phyloP scores from a whole-genome alignment of 2,329 filamentous ascomycete species.

The Fusarium sp. region DNA sequence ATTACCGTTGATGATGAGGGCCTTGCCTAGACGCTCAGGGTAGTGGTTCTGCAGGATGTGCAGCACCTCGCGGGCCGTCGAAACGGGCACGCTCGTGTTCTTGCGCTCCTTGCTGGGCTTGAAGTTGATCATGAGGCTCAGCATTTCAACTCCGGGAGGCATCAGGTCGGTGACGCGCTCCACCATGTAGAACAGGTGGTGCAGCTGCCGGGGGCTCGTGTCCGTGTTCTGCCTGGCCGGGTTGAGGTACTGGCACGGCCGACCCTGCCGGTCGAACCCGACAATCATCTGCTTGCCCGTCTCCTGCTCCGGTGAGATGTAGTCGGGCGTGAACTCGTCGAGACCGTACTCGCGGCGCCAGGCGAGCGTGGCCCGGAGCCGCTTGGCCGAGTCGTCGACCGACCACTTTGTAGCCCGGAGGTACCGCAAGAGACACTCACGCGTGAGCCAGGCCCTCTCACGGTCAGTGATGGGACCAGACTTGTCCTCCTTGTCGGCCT shows the following conservation, averaged over 20 bases:
- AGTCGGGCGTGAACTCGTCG: slow-evolving; percentile 80
- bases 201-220: slow-evolving; percentile 83
- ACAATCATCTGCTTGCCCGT: slow-evolving; percentile 94
- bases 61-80: slow-evolving; percentile 84
- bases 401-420: slow-evolving; percentile 94
- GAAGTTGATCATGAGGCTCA: slow-evolving; percentile 93
- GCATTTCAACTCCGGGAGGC: slow-evolving; percentile 85
- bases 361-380: slow-evolving; percentile 81
- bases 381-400: slow-evolving; percentile 77
- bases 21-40: slow-evolving; percentile 88
- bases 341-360: slow-evolving; percentile 95
- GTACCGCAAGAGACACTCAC: slow-evolving; percentile 92
- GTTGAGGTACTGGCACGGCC: slow-evolving; percentile 92
- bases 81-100: slow-evolving; percentile 78
- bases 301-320: slow-evolving; percentile 93
- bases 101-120: slow-evolving; percentile 79
- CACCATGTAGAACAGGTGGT: slow-evolving; percentile 96
- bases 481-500: slow-evolving; percentile 58
- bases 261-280: slow-evolving; percentile 84
- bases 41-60: slow-evolving; percentile 95
- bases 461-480: slow-evolving; percentile 76
- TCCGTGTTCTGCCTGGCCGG: slow-evolving; percentile 95
- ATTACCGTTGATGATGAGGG: slow-evolving; percentile 87
- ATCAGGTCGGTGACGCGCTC: slow-evolving; percentile 90
- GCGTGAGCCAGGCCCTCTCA: slow-evolving; percentile 90